Base-by-base conservation (phyloP, 1,139 yeast species). In the Protomyces inouyei region DNA sequence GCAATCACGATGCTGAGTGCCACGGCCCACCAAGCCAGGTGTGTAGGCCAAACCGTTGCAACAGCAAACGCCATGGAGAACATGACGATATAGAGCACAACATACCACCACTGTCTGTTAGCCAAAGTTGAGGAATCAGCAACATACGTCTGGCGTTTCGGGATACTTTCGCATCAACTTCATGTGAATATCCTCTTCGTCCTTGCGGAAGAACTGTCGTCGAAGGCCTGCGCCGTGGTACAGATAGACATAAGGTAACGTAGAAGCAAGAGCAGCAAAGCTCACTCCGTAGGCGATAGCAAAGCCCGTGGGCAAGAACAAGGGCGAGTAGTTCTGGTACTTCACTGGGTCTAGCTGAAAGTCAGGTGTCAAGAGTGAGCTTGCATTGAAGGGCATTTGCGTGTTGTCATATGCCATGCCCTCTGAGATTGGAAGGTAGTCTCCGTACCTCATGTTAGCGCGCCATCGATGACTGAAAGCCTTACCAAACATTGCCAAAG, bases 291-390 rank as follows among this genome's bases (percentile, higher is more conserved):
- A 12, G 21, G 84, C 77, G 28, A 86, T 72, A 16, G 86, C 83
- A 72, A 82, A 84, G 1, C 87, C 80, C n/a, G 88, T 81, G 3
- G 89, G 79, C 66, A 86, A 76, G 73, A 81, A 86, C 63, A 86
- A 79, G 9, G 86, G 86, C 2, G 90, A 85, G 69, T 83, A 83
- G 0, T 70, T 70, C 66, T 79, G 71, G 73, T 86, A 87, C n/a
- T 78, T 83, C 21, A 73, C 73, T 61, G 75, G 73, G 70, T 83
- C 78, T 70, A 86, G 80, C 65, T 78, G 76, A 40, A 78, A 61
- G 2, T 77, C 73, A 21, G 72, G 68, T 65, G 80, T 74, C 53
- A 86, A 74, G 65, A 87, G 82, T 53, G 75, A 72, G 10, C 74
- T 60, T 9, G 80, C 82, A 57, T 82, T 74, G 72, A 81, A 85